Conservation (phyloP, 768 basidiomycete genomes). For the Hericium rajendrae region DNA sequence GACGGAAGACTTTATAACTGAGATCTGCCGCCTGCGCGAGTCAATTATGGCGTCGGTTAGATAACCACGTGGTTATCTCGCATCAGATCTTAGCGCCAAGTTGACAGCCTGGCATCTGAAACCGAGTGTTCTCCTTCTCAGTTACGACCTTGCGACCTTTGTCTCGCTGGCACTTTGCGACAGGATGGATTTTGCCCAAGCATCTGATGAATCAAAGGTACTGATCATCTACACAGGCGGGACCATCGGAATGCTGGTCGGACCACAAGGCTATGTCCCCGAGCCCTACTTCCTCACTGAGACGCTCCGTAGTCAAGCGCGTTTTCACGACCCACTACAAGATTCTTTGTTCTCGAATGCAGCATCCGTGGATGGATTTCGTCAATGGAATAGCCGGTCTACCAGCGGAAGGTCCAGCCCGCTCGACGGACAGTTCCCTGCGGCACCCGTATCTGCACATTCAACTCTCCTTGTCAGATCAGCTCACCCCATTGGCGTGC, state of each 20-base stretch:
- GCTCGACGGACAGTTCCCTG: conserved; percentile 13
- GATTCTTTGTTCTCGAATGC: conserved; percentile 82
- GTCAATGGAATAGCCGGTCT: conserved; percentile 52
- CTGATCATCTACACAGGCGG: conserved; percentile 87
- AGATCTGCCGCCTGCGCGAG: neutral
- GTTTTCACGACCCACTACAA: conserved; percentile 88
- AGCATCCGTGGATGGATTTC: conserved; percentile 67
- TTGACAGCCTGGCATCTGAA: neutral
- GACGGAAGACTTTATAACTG: too few relatives aligned
- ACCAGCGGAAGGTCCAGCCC: conserved; percentile 43
- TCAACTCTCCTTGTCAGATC: conserved; percentile 50
- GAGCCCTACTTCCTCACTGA: conserved; percentile 85
- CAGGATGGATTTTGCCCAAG: conserved; percentile 37
- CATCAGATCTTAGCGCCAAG: neutral
- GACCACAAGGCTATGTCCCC: conserved; percentile 68
- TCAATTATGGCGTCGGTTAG: conserved; percentile 5
- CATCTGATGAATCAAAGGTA: conserved; percentile 67
- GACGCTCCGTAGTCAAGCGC: conserved; percentile 68
- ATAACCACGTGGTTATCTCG: neutral
- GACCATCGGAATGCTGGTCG: conserved; percentile 83
- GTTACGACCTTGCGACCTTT: neutral
- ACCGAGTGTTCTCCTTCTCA: neutral
- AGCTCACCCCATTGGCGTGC: conserved; percentile 51
- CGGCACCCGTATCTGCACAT: conserved; percentile 23
- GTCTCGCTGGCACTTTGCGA: neutral